These are phyloP conservation scores for Cadophora luteo-olivacea DNA, from an alignment of 2,329 filamentous ascomycete species.

Conservation along the genomic window DNA sequence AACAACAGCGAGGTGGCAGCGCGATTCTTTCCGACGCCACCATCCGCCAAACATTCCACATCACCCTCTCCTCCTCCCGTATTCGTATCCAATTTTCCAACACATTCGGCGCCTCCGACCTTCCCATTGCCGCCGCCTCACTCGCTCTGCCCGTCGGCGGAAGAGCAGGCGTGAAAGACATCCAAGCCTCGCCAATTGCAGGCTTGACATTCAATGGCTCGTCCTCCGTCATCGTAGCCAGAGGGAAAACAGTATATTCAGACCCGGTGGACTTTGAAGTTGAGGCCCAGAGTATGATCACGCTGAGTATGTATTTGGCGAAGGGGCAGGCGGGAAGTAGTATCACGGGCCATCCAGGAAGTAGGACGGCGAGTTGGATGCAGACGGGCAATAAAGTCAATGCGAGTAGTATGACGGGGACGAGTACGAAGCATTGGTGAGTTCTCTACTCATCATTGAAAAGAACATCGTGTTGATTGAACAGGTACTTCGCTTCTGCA, in stretches of 20 bases:
- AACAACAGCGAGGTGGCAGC: background rate
- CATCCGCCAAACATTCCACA: slow-evolving; percentile 30
- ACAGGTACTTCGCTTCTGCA: slow-evolving; percentile 64
- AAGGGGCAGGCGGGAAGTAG: slow-evolving; percentile 60
- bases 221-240: slow-evolving; percentile 57
- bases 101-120: slow-evolving; percentile 45
- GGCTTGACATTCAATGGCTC: slow-evolving; percentile 64
- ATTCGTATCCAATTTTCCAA: slow-evolving; percentile 33
- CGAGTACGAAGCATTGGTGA: slow-evolving; percentile 48
- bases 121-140: slow-evolving; percentile 64
- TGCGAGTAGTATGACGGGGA: slow-evolving; percentile 52
- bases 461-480: too few relatives aligned
- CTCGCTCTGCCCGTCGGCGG: slow-evolving; percentile 62
- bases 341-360: slow-evolving; percentile 71
- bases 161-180: slow-evolving; percentile 57
- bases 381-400: slow-evolving; percentile 60
- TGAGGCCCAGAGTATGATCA: slow-evolving; percentile 57
- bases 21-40: slow-evolving; percentile 27
- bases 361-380: slow-evolving; percentile 67
- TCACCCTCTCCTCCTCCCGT: slow-evolving; percentile 20
- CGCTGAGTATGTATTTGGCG: slow-evolving; percentile 64
- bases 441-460: background rate
- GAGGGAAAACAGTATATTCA: slow-evolving; percentile 63
- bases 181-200: slow-evolving; percentile 58
- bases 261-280: slow-evolving; percentile 65